Conservation (phyloP, 148 eudicot genomes). For the Camellia japonica region DNA sequence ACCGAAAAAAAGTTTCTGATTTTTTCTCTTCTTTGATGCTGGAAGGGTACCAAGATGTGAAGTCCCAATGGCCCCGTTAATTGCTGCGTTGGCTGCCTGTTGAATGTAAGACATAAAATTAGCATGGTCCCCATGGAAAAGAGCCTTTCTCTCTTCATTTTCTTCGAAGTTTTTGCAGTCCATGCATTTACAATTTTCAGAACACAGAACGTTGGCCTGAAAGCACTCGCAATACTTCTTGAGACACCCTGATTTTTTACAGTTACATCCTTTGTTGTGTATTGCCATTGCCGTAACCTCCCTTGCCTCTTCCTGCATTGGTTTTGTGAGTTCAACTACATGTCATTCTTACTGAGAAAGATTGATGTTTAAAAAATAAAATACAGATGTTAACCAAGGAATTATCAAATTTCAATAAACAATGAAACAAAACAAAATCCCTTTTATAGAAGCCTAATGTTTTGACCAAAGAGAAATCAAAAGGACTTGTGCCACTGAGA, state of each 20-base stretch:
- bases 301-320: constrained; percentile 43
- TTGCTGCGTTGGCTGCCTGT: constrained; percentile 51
- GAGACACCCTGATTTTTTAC: constrained; percentile 77
- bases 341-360: not conserved
- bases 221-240: constrained; percentile 90
- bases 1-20: constrained; percentile 27
- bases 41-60: constrained; percentile 39
- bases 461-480: not conserved
- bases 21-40: constrained; percentile 42
- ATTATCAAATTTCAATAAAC: not conserved
- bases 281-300: constrained; percentile 28
- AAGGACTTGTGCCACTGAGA: too few species aligned
- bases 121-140: constrained; percentile 31
- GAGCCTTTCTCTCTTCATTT: constrained; percentile 64
- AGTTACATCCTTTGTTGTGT: constrained; percentile 81
- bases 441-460: not conserved
- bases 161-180: constrained; percentile 85
- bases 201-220: constrained; percentile 73
- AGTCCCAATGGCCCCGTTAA: constrained; percentile 47
- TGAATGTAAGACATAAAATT: constrained; percentile 35
- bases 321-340: constrained; percentile 10
- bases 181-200: constrained; percentile 72
- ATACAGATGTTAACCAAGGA: not conserved
- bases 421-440: not conserved
- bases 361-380: not conserved